phyloP scores from a whole-genome alignment of 805 yeast genomes.

The Metahyphopichia silvanorum region DNA sequence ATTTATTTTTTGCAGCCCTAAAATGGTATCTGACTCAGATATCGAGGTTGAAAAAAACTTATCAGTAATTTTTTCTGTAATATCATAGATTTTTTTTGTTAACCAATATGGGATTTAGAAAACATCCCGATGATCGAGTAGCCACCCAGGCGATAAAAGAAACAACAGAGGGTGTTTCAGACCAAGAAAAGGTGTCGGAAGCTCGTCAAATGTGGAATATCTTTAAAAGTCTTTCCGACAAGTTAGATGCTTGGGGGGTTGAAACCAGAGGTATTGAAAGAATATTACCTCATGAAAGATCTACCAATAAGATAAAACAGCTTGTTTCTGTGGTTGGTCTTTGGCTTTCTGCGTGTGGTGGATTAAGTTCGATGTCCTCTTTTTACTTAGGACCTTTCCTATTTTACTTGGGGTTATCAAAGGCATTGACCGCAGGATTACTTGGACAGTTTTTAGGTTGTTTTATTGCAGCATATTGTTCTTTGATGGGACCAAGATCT shows the following conservation, averaged over 20 bases:
- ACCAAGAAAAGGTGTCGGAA: slow-evolving; percentile 1
- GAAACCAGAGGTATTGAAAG: slow-evolving; percentile 82
- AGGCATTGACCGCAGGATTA: slow-evolving; percentile 60
- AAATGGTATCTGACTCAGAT: too few species aligned
- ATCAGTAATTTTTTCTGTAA: too few species aligned
- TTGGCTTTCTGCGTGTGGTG: slow-evolving; percentile 86
- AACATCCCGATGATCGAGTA: too few species aligned
- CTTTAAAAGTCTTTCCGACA: slow-evolving; percentile 10
- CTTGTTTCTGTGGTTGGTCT: slow-evolving; percentile 57
- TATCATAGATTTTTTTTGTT: too few species aligned
- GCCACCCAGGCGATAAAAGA: too few species aligned
- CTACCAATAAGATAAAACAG: slow-evolving; percentile 29
- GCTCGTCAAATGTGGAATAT: slow-evolving; percentile 4
- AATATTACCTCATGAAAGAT: slow-evolving; percentile 62
- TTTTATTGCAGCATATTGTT: slow-evolving; percentile 74
- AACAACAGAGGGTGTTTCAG: not conserved
- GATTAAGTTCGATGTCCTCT: slow-evolving; percentile 86
- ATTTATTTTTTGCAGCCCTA: too few species aligned
- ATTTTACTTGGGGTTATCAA: slow-evolving; percentile 65
- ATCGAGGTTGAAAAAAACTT: too few species aligned
- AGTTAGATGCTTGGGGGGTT: slow-evolving; percentile 53
- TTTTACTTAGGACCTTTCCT: slow-evolving; percentile 72
- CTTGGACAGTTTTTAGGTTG: slow-evolving; percentile 69
- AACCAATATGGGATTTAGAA: too few species aligned
- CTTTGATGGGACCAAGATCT: slow-evolving; percentile 85